A percentile compares a stretch with the other conserved stretches of the same genome.
Evolutionary conservation across 1,139 yeast genomes (phyloP).

Genomic region (Yamadazyma mexicana): DNA sequence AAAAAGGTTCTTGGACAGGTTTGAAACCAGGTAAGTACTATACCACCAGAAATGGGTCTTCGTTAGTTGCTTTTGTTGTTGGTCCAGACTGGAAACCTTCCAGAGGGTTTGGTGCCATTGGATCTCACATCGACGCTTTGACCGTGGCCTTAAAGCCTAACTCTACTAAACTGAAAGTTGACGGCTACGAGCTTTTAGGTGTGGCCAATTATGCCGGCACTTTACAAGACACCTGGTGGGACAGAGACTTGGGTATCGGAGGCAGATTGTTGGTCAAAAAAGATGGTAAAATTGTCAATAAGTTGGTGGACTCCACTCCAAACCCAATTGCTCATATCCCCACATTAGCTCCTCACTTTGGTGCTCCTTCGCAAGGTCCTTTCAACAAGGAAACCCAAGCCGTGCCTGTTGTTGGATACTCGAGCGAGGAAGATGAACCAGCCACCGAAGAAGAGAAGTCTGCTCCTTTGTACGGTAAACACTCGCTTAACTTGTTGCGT

Average conservation of each 20-base stretch:
- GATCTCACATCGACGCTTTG: constrained; percentile 45
- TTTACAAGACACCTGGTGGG: constrained; percentile 38
- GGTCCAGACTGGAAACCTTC: constrained; percentile 42
- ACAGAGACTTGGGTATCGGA: constrained; percentile 49
- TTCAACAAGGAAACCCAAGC: constrained; percentile 42
- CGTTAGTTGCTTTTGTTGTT: constrained; percentile 40
- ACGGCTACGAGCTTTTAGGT: constrained; percentile 44
- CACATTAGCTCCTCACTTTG: constrained; percentile 43
- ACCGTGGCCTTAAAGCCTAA: constrained; percentile 41
- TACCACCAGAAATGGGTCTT: constrained; percentile 36
- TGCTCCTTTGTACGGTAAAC: constrained; percentile 40
- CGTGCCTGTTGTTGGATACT: constrained; percentile 43
- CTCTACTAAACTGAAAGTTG: constrained; percentile 29
- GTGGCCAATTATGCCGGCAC: constrained; percentile 47
- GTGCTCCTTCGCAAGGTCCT: constrained; percentile 30
- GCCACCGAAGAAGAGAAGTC: constrained; percentile 33
- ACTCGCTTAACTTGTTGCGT: constrained; percentile 36
- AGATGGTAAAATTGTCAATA: constrained; percentile 22
- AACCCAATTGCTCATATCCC: constrained; percentile 46
- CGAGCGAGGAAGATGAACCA: constrained; percentile 19
- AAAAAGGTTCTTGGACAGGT: constrained; percentile 23
- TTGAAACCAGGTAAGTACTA: constrained; percentile 28
- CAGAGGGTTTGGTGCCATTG: constrained; percentile 41
- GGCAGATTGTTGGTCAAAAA: constrained; percentile 37
- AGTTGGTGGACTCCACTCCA: constrained; percentile 36